A percentile compares a stretch with the other conserved stretches of the same genome.
These are phyloP conservation scores for Backusella circina DNA, from an alignment of 192 early-diverging fungal species.

Conservation along the genomic window DNA sequence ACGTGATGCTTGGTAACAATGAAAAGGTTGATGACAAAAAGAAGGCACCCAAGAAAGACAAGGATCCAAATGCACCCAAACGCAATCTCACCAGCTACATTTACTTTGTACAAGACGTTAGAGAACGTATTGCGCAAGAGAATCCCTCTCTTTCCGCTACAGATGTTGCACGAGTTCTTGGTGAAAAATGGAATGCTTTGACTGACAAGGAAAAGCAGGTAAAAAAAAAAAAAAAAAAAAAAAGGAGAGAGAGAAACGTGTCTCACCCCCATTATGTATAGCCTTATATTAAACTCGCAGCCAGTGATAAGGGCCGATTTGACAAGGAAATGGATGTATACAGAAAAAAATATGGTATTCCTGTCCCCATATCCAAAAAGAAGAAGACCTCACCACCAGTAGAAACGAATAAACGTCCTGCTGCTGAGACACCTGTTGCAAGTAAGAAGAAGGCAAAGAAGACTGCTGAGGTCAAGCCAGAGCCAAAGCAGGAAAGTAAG, in stretches of 20 bases:
- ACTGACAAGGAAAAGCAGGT: slow-evolving; percentile 7
- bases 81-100: background rate
- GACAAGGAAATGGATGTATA: background rate
- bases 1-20: background rate
- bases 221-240: background rate
- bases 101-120: background rate
- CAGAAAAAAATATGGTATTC: background rate
- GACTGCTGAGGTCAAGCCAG: background rate
- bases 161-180: background rate
- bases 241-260: background rate
- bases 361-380: background rate
- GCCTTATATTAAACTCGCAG: background rate
- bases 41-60: background rate
- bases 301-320: background rate
- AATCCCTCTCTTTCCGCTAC: background rate
- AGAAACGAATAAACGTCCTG: background rate
- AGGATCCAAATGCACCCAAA: slow-evolving; percentile 1
- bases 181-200: slow-evolving; percentile 1
- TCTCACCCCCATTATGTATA: background rate
- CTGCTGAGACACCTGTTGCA: background rate
- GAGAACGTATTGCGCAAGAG: background rate
- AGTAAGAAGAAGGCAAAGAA: background rate
- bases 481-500: background rate
- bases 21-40: background rate
- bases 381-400: background rate